These are phyloP conservation scores for Euphorbia celastroides DNA, from an alignment of 441 rosid genomes.

Conservation along the genomic window DNA sequence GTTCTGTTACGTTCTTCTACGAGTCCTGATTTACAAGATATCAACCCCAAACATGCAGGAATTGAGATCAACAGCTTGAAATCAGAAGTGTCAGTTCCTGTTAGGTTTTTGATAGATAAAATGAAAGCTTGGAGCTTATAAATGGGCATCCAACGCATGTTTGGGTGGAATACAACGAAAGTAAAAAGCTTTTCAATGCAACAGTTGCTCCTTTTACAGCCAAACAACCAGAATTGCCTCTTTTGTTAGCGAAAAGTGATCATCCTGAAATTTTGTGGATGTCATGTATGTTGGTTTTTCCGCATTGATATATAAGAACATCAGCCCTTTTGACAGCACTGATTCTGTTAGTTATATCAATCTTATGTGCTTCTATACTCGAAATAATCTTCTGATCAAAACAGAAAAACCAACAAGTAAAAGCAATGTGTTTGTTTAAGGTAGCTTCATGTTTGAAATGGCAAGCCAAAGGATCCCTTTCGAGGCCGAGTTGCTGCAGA, in stretches of 20 bases:
- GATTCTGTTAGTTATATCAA: constrained; percentile 1
- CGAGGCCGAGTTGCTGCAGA: constrained; percentile 19
- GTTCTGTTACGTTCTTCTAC: constrained; percentile 43
- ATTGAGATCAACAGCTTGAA: constrained; percentile 40
- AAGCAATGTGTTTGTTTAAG: constrained; percentile 59
- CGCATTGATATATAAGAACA: constrained; percentile 20
- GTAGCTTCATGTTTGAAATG: constrained; percentile 60
- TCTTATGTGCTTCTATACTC: constrained; percentile 2
- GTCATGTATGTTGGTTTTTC: constrained; percentile 56
- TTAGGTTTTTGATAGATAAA: constrained; percentile 23
- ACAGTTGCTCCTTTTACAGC: constrained; percentile 40
- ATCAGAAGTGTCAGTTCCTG: constrained; percentile 32
- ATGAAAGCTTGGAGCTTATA: constrained; percentile 24
- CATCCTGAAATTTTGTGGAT: constrained; percentile 36
- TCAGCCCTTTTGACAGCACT: not conserved
- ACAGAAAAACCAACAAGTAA: constrained; percentile 45
- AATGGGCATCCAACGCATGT: constrained; percentile 40
- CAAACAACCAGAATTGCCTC: constrained; percentile 35
- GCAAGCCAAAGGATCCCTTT: constrained; percentile 59
- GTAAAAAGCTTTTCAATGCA: constrained; percentile 29
- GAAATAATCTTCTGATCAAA: constrained; percentile 27
- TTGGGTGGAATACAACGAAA: constrained; percentile 50
- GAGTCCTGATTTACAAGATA: constrained; percentile 30
- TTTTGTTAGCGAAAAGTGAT: constrained; percentile 36
- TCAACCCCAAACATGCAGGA: constrained; percentile 48